Conservation (phyloP, 192 early-diverging fungal genomes). For the Coemansia sp. region DNA sequence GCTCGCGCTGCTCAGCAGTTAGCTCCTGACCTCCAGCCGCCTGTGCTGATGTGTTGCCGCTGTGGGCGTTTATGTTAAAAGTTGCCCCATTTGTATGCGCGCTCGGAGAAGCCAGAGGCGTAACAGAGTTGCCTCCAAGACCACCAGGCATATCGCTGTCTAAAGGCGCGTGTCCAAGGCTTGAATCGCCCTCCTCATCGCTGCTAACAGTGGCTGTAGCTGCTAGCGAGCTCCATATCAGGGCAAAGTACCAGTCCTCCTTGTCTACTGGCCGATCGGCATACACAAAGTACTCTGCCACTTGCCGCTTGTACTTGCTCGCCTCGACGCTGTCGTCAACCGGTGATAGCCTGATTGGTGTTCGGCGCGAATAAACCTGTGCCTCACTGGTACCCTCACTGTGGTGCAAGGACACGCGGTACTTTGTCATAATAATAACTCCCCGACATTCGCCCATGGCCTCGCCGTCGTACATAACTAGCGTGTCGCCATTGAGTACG, state of each 20-base stretch:
- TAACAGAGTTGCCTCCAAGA: not conserved
- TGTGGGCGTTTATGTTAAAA: not conserved
- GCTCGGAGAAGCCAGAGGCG: not conserved
- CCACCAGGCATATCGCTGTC: not conserved
- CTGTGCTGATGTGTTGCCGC: not conserved
- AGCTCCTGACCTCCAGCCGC: conserved; percentile 7
- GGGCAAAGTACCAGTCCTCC: conserved; percentile 88
- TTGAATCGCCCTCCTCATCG: conserved; percentile 28
- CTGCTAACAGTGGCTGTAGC: conserved; percentile 26
- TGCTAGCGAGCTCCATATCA: conserved; percentile 64
- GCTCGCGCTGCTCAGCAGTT: conserved; percentile 25
- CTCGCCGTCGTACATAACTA: conserved; percentile 83
- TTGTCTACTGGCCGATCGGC: conserved; percentile 69
- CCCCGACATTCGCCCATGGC: conserved; percentile 72
- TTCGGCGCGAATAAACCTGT: conserved; percentile 62
- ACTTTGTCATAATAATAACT: conserved; percentile 70
- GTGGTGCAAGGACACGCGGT: conserved; percentile 61
- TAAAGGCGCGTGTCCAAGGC: not conserved
- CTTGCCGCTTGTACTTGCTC: conserved; percentile 25
- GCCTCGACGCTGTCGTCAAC: conserved; percentile 17
- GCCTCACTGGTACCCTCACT: conserved; percentile 55
- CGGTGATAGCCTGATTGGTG: conserved; percentile 53
- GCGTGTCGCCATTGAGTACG: conserved; percentile 74
- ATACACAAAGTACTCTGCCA: conserved; percentile 58
- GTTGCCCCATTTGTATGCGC: not conserved